These are phyloP conservation scores for Blastobotrys parvus DNA, from an alignment of 805 yeast species.

Conservation along the genomic window DNA sequence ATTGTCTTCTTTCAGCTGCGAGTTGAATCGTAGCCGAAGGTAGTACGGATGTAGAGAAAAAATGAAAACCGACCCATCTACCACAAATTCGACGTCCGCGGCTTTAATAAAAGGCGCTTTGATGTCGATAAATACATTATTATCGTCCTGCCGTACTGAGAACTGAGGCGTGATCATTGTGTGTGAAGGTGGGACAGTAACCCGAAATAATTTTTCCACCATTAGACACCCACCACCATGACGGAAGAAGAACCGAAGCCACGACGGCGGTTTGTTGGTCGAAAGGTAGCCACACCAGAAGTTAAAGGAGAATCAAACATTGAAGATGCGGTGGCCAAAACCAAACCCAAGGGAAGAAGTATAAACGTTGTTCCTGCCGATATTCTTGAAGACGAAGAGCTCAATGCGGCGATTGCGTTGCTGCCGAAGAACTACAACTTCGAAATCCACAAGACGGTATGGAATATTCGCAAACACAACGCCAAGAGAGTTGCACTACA, in stretches of 20 bases:
- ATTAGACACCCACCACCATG: not conserved
- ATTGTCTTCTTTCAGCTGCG: conserved; percentile 31
- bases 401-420: conserved; percentile 74
- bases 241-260: conserved; percentile 23
- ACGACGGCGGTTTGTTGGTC: conserved; percentile 56
- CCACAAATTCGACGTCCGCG: conserved; percentile 66
- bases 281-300: conserved; percentile 25
- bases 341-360: conserved; percentile 26
- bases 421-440: conserved; percentile 90
- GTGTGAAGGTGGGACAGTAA: not conserved
- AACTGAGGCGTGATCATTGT: conserved; percentile 84
- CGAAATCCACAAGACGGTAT: conserved; percentile 90
- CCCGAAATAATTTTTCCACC: not conserved
- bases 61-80: conserved; percentile 62
- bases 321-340: conserved; percentile 15
- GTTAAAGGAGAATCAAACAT: not conserved
- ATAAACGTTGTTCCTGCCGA: conserved; percentile 85
- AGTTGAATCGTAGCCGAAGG: conserved; percentile 69
- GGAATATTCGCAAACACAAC: conserved; percentile 71
- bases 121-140: conserved; percentile 53
- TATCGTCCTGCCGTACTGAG: conserved; percentile 66
- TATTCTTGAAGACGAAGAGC: conserved; percentile 66
- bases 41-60: conserved; percentile 90
- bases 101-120: conserved; percentile 68
- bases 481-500: conserved; percentile 87